Percentiles rank a stretch among this genome's conserved stretches.
phyloP scores from a whole-genome alignment of 1,284 basidiomycete genomes.

The Naganishia sp. region DNA sequence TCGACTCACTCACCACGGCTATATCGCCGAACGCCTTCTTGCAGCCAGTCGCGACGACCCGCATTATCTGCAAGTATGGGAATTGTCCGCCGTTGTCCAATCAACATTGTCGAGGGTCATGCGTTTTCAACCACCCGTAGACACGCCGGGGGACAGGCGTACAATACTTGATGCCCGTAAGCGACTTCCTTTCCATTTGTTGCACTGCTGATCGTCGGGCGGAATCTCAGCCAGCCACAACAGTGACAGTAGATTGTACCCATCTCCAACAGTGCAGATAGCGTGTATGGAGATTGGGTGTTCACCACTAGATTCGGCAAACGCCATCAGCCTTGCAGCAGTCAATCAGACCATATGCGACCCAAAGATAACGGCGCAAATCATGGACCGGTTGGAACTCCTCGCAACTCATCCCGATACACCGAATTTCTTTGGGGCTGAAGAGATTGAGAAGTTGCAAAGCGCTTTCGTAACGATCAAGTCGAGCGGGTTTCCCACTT shows the following conservation, averaged over 20 bases:
- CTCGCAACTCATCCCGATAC: slow-evolving; percentile 7
- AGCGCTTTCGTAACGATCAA: slow-evolving; percentile 20
- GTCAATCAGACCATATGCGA: slow-evolving; percentile 24
- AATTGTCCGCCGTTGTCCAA: background rate
- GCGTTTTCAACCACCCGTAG: background rate
- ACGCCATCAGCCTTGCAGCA: slow-evolving; percentile 14
- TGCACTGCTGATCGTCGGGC: background rate
- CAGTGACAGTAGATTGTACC: background rate
- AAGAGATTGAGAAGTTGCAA: slow-evolving; percentile 22
- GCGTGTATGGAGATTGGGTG: slow-evolving; percentile 17
- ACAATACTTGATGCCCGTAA: slow-evolving; percentile 11
- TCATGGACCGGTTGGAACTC: slow-evolving; percentile 20
- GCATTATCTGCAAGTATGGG: no score
- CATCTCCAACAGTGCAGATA: slow-evolving; percentile 1
- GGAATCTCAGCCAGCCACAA: background rate
- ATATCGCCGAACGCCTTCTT: background rate
- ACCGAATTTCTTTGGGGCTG: slow-evolving; percentile 11
- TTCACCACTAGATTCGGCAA: slow-evolving; percentile 10
- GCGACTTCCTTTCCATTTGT: background rate
- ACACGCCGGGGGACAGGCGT: slow-evolving; percentile 10
- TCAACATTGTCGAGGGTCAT: background rate
- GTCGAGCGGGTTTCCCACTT: slow-evolving; percentile 18
- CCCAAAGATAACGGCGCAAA: slow-evolving; percentile 7
- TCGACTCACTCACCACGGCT: background rate
- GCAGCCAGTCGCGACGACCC: slow-evolving; percentile 2